Evolutionary conservation across 495 filamentous ascomycete species (phyloP).

Genomic region (Penicillium lividum): DNA sequence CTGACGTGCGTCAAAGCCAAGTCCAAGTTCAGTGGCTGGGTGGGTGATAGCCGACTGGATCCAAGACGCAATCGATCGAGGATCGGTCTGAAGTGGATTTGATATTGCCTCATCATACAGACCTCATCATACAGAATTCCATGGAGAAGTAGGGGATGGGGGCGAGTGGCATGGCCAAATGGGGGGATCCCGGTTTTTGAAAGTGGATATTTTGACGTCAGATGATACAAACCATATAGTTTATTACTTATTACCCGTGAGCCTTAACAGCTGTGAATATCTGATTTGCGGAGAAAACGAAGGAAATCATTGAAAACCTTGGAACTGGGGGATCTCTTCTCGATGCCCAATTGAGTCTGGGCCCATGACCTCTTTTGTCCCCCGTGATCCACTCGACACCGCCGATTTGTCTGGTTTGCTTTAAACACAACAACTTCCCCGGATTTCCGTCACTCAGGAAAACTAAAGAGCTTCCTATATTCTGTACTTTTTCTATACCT

Average conservation of each 20-base stretch:
- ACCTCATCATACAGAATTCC: constrained; percentile 9
- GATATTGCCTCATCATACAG: constrained; percentile 11
- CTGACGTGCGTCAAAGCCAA: constrained; percentile 15
- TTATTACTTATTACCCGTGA: background rate
- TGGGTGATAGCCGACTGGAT: constrained; percentile 13
- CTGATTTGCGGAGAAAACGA: background rate
- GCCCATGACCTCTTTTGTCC: background rate
- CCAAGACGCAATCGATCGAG: constrained; percentile 8
- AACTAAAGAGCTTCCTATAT: background rate
- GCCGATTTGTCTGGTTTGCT: background rate
- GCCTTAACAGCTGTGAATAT: background rate
- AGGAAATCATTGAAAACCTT: background rate
- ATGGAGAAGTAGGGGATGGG: background rate
- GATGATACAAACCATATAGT: background rate
- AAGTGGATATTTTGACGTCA: constrained; percentile 22
- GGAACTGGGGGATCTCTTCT: background rate
- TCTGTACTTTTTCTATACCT: background rate
- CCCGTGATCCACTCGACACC: background rate
- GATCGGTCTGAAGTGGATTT: background rate
- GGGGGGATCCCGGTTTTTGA: background rate
- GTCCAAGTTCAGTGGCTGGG: constrained; percentile 14
- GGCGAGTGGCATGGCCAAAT: constrained; percentile 8
- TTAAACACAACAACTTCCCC: background rate
- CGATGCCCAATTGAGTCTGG: constrained; percentile 1
- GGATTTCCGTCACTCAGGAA: background rate